Percentiles rank a stretch among this genome's conserved stretches.
These are phyloP conservation scores for Zasmidium citrigriseum DNA, from an alignment of 2,329 filamentous ascomycete genomes.

Conservation along the genomic window DNA sequence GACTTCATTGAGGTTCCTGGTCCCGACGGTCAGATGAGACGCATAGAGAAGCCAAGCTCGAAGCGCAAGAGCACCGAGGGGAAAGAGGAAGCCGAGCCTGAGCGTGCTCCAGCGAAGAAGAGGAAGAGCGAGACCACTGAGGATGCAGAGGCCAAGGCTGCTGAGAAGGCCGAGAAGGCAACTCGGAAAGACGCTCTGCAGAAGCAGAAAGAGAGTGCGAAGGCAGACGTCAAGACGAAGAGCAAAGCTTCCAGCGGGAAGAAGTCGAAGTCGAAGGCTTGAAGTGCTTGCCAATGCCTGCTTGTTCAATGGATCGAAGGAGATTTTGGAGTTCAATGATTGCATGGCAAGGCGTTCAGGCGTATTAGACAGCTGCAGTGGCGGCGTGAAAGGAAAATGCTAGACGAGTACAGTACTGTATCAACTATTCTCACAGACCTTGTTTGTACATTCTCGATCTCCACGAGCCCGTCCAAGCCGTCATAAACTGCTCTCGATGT, in stretches of 20 bases:
- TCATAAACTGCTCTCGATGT: neutral
- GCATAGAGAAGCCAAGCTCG: slow-evolving; percentile 25
- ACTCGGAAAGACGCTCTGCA: slow-evolving; percentile 30
- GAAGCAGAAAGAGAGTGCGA: slow-evolving; percentile 29
- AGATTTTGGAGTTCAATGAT: too few relatives aligned
- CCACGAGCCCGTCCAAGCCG: neutral
- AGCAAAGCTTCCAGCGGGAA: neutral
- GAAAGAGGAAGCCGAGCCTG: slow-evolving; percentile 19
- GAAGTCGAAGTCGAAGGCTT: slow-evolving; percentile 6
- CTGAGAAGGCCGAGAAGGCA: slow-evolving; percentile 26
- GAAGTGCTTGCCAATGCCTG: too few relatives aligned
- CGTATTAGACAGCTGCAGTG: neutral
- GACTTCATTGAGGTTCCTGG: slow-evolving; percentile 33
- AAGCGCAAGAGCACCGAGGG: slow-evolving; percentile 26
- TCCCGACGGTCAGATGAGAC: slow-evolving; percentile 36
- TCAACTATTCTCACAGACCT: neutral
- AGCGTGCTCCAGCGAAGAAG: slow-evolving; percentile 28
- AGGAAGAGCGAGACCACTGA: slow-evolving; percentile 27
- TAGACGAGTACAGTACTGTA: neutral
- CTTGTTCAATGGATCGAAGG: too few relatives aligned
- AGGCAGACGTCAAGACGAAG: slow-evolving; percentile 6
- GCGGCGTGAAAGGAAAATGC: neutral
- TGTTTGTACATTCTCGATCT: neutral
- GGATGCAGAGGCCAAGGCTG: slow-evolving; percentile 21
- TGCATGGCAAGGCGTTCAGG: too few relatives aligned